Evolutionary conservation across 2,329 filamentous ascomycete genomes (phyloP).

Genomic region (Talaromyces sp.): DNA sequence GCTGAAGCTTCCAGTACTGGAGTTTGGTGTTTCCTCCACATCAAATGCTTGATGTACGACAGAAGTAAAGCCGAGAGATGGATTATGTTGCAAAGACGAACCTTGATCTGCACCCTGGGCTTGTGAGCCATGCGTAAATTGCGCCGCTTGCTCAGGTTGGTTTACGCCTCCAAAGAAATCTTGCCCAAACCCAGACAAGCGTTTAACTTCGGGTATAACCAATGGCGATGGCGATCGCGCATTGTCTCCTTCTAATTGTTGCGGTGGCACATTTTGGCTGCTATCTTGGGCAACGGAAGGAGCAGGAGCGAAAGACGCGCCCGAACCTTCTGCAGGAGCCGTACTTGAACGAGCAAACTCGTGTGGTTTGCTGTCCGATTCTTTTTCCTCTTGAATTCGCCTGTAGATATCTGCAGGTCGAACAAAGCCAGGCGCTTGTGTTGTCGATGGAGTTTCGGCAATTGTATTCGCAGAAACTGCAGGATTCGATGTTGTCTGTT

Average conservation of each 20-base stretch:
- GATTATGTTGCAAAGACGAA: conserved; percentile 45
- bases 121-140: conserved; percentile 8
- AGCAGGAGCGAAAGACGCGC: not conserved
- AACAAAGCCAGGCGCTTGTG: conserved; percentile 59
- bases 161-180: conserved; percentile 22
- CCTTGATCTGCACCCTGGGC: conserved; percentile 20
- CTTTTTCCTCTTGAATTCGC: conserved; percentile 61
- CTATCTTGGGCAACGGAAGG: not conserved
- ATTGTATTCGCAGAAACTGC: not conserved
- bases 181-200: conserved; percentile 37
- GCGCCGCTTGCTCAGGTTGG: conserved; percentile 13
- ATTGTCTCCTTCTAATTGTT: not conserved
- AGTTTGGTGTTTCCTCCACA: conserved; percentile 49
- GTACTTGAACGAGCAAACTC: not conserved
- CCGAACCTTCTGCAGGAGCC: not conserved
- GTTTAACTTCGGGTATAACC: conserved; percentile 39
- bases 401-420: conserved; percentile 74
- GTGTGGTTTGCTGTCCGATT: conserved; percentile 39
- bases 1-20: conserved; percentile 49
- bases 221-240: conserved; percentile 17
- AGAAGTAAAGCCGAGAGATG: conserved; percentile 53
- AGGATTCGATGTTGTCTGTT: not conserved
- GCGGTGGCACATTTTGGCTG: not conserved
- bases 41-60: conserved; percentile 64
- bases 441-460: conserved; percentile 25